These are phyloP conservation scores for Pseudomassariella vexata DNA, from an alignment of 2,329 filamentous ascomycete species.

Conservation along the genomic window DNA sequence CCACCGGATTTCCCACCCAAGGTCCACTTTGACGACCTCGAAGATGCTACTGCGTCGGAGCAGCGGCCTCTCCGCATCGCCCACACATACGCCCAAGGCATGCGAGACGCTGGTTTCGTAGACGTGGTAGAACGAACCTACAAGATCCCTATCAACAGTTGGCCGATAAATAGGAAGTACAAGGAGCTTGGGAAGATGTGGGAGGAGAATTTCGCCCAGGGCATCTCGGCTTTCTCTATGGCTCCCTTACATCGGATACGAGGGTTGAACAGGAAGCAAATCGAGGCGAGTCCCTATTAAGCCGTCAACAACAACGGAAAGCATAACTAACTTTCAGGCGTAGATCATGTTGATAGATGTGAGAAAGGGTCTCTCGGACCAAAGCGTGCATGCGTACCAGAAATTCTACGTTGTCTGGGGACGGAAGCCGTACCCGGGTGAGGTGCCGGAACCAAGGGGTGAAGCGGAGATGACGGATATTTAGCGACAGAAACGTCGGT, in stretches of 20 bases:
- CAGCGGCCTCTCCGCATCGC: constrained; percentile 31
- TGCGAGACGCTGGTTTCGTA: constrained; percentile 46
- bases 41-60: constrained; percentile 29
- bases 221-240: constrained; percentile 39
- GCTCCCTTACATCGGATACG: constrained; percentile 34
- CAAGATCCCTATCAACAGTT: constrained; percentile 49
- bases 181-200: constrained; percentile 39
- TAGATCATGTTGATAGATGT: constrained; percentile 45
- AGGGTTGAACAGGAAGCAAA: constrained; percentile 36
- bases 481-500: too few relatives aligned
- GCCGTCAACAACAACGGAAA: neutral
- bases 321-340: neutral
- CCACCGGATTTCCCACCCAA: constrained; percentile 28
- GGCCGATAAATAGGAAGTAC: constrained; percentile 40
- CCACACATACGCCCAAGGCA: constrained; percentile 27
- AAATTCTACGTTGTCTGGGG: constrained; percentile 45
- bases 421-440: constrained; percentile 38
- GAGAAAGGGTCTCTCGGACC: constrained; percentile 39
- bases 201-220: constrained; percentile 36
- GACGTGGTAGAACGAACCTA: constrained; percentile 47
- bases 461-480: neutral
- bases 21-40: constrained; percentile 34
- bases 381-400: constrained; percentile 41
- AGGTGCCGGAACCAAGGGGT: too few relatives aligned
- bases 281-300: constrained; percentile 33